These are phyloP conservation scores for Helenozyma baotianmanensis DNA, from an alignment of 805 yeast genomes.

Conservation along the genomic window DNA sequence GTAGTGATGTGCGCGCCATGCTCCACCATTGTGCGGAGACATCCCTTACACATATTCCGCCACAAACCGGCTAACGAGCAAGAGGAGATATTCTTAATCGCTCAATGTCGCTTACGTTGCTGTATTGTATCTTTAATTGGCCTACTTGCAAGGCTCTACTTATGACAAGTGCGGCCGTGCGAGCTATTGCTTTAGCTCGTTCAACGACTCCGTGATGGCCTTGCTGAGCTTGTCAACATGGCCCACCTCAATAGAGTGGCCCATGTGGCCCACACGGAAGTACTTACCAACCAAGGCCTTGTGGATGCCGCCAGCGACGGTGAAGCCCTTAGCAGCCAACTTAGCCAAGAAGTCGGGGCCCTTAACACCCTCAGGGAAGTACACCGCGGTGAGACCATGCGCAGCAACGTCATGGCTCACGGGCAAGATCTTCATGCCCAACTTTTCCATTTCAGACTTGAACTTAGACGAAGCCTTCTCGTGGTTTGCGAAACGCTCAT, in stretches of 20 bases:
- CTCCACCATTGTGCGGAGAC: too few relatives aligned
- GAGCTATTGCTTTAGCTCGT: slow-evolving; percentile 9
- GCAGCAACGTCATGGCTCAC: slow-evolving; percentile 60
- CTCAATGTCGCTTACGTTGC: too few relatives aligned
- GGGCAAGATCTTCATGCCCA: slow-evolving; percentile 72
- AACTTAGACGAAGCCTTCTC: slow-evolving; percentile 57
- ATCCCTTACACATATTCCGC: too few relatives aligned
- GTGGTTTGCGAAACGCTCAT: slow-evolving; percentile 61
- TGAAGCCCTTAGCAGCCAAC: slow-evolving; percentile 61
- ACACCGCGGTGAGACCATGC: slow-evolving; percentile 81
- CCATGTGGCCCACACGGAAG: slow-evolving; percentile 97
- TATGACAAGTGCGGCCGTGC: slow-evolving; percentile 5
- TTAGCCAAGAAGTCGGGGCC: slow-evolving; percentile 62
- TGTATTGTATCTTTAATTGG: too few relatives aligned
- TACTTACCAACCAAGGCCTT: slow-evolving; percentile 74
- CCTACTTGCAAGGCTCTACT: too few relatives aligned
- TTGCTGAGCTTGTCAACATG: slow-evolving; percentile 32
- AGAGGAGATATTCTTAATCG: too few relatives aligned
- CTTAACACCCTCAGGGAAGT: slow-evolving; percentile 69
- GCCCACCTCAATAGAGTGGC: slow-evolving; percentile 54
- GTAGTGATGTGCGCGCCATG: too few relatives aligned
- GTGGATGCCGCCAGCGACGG: slow-evolving; percentile 88
- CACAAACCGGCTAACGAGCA: too few relatives aligned
- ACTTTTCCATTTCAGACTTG: slow-evolving; percentile 50
- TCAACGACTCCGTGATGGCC: slow-evolving; percentile 29